Evolutionary conservation across 768 basidiomycete species (phyloP).

Genomic region (Ramaria sp.): DNA sequence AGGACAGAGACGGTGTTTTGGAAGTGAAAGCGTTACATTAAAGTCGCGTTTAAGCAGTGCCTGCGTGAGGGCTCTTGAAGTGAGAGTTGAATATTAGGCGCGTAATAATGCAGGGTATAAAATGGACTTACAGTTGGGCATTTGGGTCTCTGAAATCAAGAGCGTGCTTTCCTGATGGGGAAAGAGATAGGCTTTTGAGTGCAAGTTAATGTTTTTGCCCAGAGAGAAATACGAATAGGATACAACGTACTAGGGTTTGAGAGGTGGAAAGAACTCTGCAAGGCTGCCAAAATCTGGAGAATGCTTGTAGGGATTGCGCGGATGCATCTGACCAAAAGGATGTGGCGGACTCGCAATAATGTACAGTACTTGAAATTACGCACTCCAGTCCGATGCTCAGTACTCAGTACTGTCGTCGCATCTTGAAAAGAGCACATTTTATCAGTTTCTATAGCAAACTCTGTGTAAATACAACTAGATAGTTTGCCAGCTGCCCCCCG

Average conservation of each 20-base stretch:
- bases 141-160: slow-evolving; percentile 62
- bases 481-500: too few species aligned
- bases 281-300: slow-evolving; percentile 52
- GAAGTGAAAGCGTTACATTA: slow-evolving; percentile 46
- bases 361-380: too few species aligned
- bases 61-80: slow-evolving; percentile 60
- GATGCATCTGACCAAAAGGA: slow-evolving; percentile 25
- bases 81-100: not conserved
- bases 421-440: too few species aligned
- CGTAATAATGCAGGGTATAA: not conserved
- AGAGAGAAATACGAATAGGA: not conserved
- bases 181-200: not conserved
- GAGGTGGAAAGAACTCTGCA: slow-evolving; percentile 43
- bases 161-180: slow-evolving; percentile 18
- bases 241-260: slow-evolving; percentile 41
- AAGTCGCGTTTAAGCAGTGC: slow-evolving; percentile 74
- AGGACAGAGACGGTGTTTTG: slow-evolving; percentile 72
- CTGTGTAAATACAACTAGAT: too few species aligned
- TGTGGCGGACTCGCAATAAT: too few species aligned
- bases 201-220: not conserved
- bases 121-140: slow-evolving; percentile 48
- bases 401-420: too few species aligned
- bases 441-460: too few species aligned
- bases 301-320: slow-evolving; percentile 35
- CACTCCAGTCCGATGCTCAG: too few species aligned